Evolutionary conservation across 345 rosid genomes (phyloP), one percentile per base, ranked within the genome.

Genomic region (Streptanthus diversifolius): DNA sequence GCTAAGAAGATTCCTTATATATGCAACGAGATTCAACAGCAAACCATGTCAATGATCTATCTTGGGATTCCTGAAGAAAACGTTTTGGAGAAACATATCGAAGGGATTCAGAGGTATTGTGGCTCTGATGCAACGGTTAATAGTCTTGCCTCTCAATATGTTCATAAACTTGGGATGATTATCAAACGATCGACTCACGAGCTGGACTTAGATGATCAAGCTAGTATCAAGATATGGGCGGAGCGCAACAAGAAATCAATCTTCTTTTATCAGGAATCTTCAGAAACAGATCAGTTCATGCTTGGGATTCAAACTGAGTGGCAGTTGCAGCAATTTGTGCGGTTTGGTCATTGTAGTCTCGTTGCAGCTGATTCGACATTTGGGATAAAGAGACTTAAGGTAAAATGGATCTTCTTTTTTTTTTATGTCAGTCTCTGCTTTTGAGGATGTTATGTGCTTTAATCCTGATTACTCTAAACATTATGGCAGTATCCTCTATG

Each of bases 251-350:
- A 91, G 83, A 95, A 91, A 70, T 86, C 86, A 5, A 86, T 95
- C 54, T 95, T 95, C 79, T 85, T 85, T 78, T 88, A 88, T 82
- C 98, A 91, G 71, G 95, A 91, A 59, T 49, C 88, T 59, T 90
- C 96, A 5, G 95, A 90, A 64, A 71, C 81, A 0, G 89, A 85
- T 68, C 80, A 95, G 71, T 95, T 88, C 61, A 81, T 95, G 77
- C 83, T 95, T 15, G 99, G 99, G 36, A 86, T 95, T 73, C 99
- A 95, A 77, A 91, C 96, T 3, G 96, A 95, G 77, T 91, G 96
- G 96, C 95, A 90, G 82, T 76, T 95, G 90, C 91, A 91, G 77
- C 98, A 90, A 64, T 80, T 95, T 81, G 80, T 88, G 25, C 88
- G 96, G 6, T 95, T 91, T 72, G 98, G 99, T 15, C 98, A 88